Evolutionary conservation across 2,329 filamentous ascomycete species (phyloP).

Genomic region (Verruconis gallopava): DNA sequence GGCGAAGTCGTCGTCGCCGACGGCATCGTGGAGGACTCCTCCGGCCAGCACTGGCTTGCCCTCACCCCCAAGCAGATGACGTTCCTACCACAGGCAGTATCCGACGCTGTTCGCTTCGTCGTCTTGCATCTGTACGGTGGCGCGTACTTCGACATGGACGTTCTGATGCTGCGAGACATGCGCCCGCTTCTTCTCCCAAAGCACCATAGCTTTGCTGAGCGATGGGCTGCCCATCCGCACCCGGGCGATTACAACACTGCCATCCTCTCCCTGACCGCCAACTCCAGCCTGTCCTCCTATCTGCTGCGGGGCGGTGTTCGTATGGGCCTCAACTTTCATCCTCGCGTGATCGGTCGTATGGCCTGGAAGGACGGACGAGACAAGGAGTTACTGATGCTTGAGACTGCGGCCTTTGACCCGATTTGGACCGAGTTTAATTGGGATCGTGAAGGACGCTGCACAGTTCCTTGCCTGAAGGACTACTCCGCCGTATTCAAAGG

Average conservation of each 20-base stretch:
- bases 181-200: conserved; percentile 38
- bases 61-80: conserved; percentile 43
- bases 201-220: conserved; percentile 41
- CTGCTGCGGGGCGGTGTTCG: conserved; percentile 41
- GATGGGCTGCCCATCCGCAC: conserved; percentile 40
- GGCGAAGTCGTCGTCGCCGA: conserved; percentile 35
- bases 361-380: conserved; percentile 43
- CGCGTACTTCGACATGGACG: conserved; percentile 44
- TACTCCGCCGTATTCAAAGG: conserved; percentile 41
- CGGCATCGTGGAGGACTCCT: conserved; percentile 36
- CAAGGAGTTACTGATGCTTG: conserved; percentile 43
- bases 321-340: conserved; percentile 47
- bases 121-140: conserved; percentile 42
- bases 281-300: conserved; percentile 42
- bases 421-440: conserved; percentile 46
- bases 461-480: conserved; percentile 41
- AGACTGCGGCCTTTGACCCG: conserved; percentile 43
- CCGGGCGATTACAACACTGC: conserved; percentile 46
- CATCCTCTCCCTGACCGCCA: conserved; percentile 43
- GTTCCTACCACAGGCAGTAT: conserved; percentile 44
- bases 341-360: conserved; percentile 42
- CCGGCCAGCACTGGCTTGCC: conserved; percentile 40
- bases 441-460: conserved; percentile 38
- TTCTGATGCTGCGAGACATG: conserved; percentile 42
- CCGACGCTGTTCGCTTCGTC: conserved; percentile 42